These are phyloP conservation scores for Furcasterigmium furcatum DNA, from an alignment of 2,329 filamentous ascomycete genomes.

Conservation along the genomic window DNA sequence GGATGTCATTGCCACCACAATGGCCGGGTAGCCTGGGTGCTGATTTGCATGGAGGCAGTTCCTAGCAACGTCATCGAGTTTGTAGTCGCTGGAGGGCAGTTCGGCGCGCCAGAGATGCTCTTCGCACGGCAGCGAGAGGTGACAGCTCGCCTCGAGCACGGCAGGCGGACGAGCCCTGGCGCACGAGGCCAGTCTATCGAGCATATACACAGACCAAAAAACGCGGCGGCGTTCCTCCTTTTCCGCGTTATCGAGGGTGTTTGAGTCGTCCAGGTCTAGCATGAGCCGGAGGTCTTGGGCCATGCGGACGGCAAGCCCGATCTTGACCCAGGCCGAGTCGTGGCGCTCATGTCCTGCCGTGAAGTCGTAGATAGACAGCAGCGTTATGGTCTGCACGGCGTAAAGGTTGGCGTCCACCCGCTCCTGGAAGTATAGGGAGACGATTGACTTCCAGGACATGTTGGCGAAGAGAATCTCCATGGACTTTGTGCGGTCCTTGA, in stretches of 20 bases:
- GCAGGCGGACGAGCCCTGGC: constrained; percentile 26
- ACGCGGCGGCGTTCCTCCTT: constrained; percentile 28
- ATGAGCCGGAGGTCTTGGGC: constrained; percentile 29
- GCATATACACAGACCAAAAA: constrained; percentile 34
- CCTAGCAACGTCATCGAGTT: background rate
- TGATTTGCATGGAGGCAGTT: background rate
- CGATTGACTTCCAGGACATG: constrained; percentile 25
- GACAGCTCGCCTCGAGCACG: constrained; percentile 26
- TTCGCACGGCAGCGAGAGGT: constrained; percentile 23
- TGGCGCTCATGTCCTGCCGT: constrained; percentile 29
- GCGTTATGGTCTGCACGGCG: constrained; percentile 30
- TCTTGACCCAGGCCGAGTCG: constrained; percentile 30
- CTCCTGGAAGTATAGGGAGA: constrained; percentile 26
- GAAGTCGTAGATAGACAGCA: constrained; percentile 32
- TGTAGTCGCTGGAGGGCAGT: background rate
- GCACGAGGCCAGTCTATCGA: constrained; percentile 31
- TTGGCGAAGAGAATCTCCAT: constrained; percentile 1
- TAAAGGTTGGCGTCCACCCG: constrained; percentile 23
- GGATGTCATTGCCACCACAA: constrained; percentile 1
- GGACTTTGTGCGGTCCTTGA: background rate
- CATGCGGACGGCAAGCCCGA: constrained; percentile 25
- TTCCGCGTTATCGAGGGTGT: constrained; percentile 14
- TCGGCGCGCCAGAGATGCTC: constrained; percentile 4
- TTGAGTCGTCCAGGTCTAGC: constrained; percentile 23
- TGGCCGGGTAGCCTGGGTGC: background rate